Base-by-base conservation (phyloP, 148 eudicot genomes). In the Rhododendron ferrugineum region DNA sequence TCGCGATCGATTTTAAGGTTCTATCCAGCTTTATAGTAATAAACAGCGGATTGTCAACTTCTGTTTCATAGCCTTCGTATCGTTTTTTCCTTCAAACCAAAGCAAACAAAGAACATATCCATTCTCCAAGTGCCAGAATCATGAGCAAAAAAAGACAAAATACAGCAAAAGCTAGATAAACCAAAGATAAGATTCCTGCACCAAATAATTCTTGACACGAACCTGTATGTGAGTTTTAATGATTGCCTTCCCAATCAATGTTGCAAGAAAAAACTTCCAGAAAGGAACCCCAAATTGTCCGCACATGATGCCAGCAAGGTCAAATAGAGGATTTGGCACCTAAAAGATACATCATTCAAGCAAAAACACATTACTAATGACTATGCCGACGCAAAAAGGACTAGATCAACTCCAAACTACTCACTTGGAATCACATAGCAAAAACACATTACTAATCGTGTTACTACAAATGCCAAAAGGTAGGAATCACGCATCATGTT, bases 251-350 rank as follows among this genome's bases (percentile, higher is more conserved):
- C 99, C 99, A 28, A 97, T 52, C 83, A 93, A 78, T 2, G 98
- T 97, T 77, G 99, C 98, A 82, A 94, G 86, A 88, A 97, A 95
- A 88, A 97, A 97, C 87, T 97, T 84, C 99, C 99, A 97, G 82
- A 97, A 97, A 42, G 99, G 93, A 86, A 97, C 89, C 70, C 98
- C 99, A 78, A 95, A 95, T 89, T 97, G 99, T 82, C 99, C 99
- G 42, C 98, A 97, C 98, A 97, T 91, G 82, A 97, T 95, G 83
- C 99, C 99, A 81, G 99, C 99, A 77, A 97, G 98, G 88, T 97
- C 99, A 92, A 95, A 97, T 86, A 97, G 85, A 80, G 99, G 99
- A 91, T 97, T 97, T 82, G 99, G 99, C 36, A 97, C 94, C 99
- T 97, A 58, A 40, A 84, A 87, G 70, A 86, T 73, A 80, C 28